Conservation (phyloP, 495 filamentous ascomycete genomes). For the Talaromyces ruber region DNA sequence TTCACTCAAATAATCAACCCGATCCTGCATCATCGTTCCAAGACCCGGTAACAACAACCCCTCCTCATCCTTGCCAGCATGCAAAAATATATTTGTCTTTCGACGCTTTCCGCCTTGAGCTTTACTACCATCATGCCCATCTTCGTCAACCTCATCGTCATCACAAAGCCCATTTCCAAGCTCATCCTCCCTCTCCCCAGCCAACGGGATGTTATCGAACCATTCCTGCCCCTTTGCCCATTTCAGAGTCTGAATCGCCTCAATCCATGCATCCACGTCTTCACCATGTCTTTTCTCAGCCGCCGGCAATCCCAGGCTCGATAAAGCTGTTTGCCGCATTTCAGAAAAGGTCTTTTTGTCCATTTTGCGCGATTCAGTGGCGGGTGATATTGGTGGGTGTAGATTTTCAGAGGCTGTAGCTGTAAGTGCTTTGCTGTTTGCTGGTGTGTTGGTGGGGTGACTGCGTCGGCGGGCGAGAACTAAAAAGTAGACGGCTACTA, state of each 20-base stretch:
- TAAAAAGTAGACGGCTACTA: slow-evolving; percentile 66
- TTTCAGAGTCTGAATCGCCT: slow-evolving; percentile 42
- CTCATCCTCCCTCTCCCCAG: slow-evolving; percentile 32
- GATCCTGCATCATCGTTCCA: slow-evolving; percentile 79
- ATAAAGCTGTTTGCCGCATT: slow-evolving; percentile 39
- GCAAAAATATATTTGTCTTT: slow-evolving; percentile 12
- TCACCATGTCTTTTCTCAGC: slow-evolving; percentile 31
- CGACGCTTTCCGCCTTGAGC: slow-evolving; percentile 11
- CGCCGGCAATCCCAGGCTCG: slow-evolving; percentile 25
- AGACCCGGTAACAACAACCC: slow-evolving; percentile 44
- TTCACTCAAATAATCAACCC: slow-evolving; percentile 72
- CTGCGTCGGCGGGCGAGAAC: slow-evolving; percentile 35
- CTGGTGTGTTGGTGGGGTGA: slow-evolving; percentile 14
- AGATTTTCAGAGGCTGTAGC: slow-evolving; percentile 28
- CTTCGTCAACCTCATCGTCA: slow-evolving; percentile 28
- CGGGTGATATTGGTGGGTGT: slow-evolving; percentile 19
- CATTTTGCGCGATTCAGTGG: slow-evolving; percentile 26
- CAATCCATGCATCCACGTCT: slow-evolving; percentile 53
- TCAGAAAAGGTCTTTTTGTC: slow-evolving; percentile 40
- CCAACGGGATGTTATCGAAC: slow-evolving; percentile 48
- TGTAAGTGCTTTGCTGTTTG: neutral
- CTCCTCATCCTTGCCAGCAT: slow-evolving; percentile 17
- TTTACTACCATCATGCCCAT: slow-evolving; percentile 6
- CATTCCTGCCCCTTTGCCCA: slow-evolving; percentile 62
- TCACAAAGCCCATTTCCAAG: slow-evolving; percentile 19